These are phyloP conservation scores for Saccharomycopsis microspora DNA, from an alignment of 805 yeast genomes.

Conservation along the genomic window DNA sequence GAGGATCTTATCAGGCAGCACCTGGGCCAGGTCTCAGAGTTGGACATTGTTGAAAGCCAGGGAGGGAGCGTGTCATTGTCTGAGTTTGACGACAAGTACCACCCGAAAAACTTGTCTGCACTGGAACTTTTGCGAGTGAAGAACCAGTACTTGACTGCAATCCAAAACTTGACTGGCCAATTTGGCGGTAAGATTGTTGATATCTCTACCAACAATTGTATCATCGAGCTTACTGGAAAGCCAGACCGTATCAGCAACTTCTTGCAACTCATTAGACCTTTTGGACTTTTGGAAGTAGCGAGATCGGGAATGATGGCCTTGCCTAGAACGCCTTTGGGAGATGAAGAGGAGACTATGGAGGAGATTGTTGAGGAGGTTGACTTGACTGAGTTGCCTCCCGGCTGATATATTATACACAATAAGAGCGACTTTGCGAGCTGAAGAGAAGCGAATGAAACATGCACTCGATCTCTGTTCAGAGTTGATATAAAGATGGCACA, in stretches of 20 bases:
- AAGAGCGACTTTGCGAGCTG: not conserved
- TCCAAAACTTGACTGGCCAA: slow-evolving; percentile 66
- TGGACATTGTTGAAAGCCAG: slow-evolving; percentile 19
- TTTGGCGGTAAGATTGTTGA: slow-evolving; percentile 93
- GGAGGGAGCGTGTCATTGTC: slow-evolving; percentile 22
- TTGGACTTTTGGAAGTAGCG: slow-evolving; percentile 92
- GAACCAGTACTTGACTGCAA: slow-evolving; percentile 77
- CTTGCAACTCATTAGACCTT: slow-evolving; percentile 83
- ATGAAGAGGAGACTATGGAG: slow-evolving; percentile 29
- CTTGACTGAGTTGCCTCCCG: slow-evolving; percentile 88
- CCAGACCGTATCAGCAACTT: slow-evolving; percentile 84
- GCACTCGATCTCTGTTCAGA: too few relatives aligned
- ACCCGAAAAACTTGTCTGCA: slow-evolving; percentile 82
- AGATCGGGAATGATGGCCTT: slow-evolving; percentile 98
- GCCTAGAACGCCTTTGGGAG: slow-evolving; percentile 83
- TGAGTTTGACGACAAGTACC: slow-evolving; percentile 37
- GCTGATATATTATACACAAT: slow-evolving; percentile 34
- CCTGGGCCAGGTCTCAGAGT: slow-evolving; percentile 18
- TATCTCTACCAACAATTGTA: slow-evolving; percentile 84
- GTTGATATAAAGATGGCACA: too few relatives aligned
- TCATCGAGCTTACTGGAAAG: slow-evolving; percentile 89
- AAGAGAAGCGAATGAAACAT: too few relatives aligned
- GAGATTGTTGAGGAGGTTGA: slow-evolving; percentile 64
- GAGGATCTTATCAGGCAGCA: slow-evolving; percentile 89
- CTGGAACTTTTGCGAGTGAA: slow-evolving; percentile 92